Base-by-base conservation (phyloP, 352 stramenopile species). In the Globisporangium alternatum region DNA sequence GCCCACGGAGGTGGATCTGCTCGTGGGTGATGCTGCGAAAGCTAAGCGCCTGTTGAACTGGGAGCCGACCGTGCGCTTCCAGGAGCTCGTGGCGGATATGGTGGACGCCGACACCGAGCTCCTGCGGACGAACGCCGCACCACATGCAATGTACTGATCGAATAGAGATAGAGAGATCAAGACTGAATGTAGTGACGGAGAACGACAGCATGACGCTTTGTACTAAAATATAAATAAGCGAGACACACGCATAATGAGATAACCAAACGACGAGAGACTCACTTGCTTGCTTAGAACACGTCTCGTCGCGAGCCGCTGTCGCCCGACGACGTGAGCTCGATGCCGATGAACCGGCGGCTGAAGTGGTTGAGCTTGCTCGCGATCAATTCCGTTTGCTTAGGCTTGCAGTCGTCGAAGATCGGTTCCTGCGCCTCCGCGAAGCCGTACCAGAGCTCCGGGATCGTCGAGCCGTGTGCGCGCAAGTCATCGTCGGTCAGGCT, bases 1-100 rank as follows among this genome's bases (percentile, higher is more conserved):
- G 30, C 97, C 97, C 22, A 98, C 97, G 2, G 97, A 99, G 75
- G 97, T 99, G 5, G 97, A 99, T 68, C 74, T 99, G 35, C 80
- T 99, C 7, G 82, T 99, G 22, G 97, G 97, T 17, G 91, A 99
- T 61, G 91, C 96, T n/a, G 77, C 71, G 39, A 99, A 99, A 68
- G 97, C 97, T 0, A 88, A 96, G 44, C 72, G 72, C 2, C 74
- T 96, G 57, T 74, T 99, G 30, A 87, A 85, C 28, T 99, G 97
- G 97, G 74, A 83, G 44, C 91, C 96, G 21, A 91, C 82, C 15
- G 96, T 97, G 51, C 79, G 74, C 22, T 99, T 99, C 73, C 74
- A 90, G 48, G 79, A 92, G 31, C 84, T 99, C 22, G 96, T 99
- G 5, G 83, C 88, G 45, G 97, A 99, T 72, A 99, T 99, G 97